Percentiles rank a stretch among this genome's conserved stretches.
Conservation (phyloP, 805 yeast species). For the Candida piceae region DNA sequence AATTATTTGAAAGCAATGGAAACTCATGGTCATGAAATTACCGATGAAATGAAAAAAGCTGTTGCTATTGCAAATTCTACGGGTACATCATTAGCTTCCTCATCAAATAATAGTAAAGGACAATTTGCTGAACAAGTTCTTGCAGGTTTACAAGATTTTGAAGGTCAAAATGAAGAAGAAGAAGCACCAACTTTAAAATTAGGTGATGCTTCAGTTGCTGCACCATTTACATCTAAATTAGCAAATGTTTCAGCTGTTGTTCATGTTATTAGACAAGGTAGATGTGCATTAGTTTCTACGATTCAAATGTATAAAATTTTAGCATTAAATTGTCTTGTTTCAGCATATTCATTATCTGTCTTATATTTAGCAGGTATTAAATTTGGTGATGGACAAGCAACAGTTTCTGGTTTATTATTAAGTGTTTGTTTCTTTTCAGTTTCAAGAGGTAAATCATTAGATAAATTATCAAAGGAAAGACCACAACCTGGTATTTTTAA, state of each 20-base stretch:
- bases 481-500: constrained; percentile 98
- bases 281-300: constrained; percentile 95
- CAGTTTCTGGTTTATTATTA: constrained; percentile 87
- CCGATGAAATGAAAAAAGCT: constrained; percentile 63
- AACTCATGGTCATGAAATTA: constrained; percentile 72
- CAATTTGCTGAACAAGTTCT: constrained; percentile 62
- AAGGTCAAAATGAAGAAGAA: constrained; percentile 56
- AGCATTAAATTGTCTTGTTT: constrained; percentile 93
- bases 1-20: constrained; percentile 81
- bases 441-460: constrained; percentile 87
- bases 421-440: constrained; percentile 93
- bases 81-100: constrained; percentile 1
- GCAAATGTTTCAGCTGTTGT: constrained; percentile 90
- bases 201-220: constrained; percentile 99
- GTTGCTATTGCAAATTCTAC: constrained; percentile 45
- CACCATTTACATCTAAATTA: constrained; percentile 94
- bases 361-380: constrained; percentile 95
- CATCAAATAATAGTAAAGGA: constrained; percentile 29
- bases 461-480: constrained; percentile 85
- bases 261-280: constrained; percentile 93
- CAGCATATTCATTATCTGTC: constrained; percentile 93
- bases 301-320: constrained; percentile 98
- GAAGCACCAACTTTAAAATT: constrained; percentile 92
- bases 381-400: constrained; percentile 97
- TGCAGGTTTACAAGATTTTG: constrained; percentile 46